phyloP scores from a whole-genome alignment of 345 rosid species.

The Syzygium aromaticum region DNA sequence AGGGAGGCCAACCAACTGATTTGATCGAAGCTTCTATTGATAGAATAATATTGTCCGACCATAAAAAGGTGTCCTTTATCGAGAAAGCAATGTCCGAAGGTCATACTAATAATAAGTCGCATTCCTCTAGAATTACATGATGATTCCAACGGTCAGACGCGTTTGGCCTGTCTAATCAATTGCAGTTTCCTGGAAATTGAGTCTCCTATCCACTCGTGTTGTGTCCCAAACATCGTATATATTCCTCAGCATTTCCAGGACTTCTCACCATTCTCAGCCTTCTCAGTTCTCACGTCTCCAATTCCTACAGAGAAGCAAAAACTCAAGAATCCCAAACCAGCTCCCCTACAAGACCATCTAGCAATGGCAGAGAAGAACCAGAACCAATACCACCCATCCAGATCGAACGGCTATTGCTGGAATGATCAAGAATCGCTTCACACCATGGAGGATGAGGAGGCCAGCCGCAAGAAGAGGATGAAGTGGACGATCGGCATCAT shows the following conservation, averaged over 20 bases:
- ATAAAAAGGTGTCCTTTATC: background rate
- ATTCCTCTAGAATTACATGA: background rate
- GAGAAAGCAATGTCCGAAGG: background rate
- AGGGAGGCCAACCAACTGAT: too few relatives aligned
- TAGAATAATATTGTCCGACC: background rate
- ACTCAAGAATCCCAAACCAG: background rate
- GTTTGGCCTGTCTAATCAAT: background rate
- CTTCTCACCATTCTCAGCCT: background rate
- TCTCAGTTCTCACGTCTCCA: background rate
- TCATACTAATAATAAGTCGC: background rate
- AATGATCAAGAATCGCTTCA: constrained; percentile 2
- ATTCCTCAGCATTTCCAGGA: background rate
- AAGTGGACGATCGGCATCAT: constrained; percentile 8
- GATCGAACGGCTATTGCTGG: background rate
- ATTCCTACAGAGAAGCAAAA: background rate
- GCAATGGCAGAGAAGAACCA: background rate
- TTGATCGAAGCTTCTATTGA: background rate
- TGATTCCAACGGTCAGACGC: background rate
- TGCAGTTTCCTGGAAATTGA: background rate
- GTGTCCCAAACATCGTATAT: background rate
- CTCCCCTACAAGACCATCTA: background rate
- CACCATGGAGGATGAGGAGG: background rate
- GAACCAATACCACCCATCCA: background rate
- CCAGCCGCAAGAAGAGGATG: constrained; percentile 12
- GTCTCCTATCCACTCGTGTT: background rate